phyloP scores from a whole-genome alignment of 1,284 basidiomycete species.

The Tylopilus orsonianus region DNA sequence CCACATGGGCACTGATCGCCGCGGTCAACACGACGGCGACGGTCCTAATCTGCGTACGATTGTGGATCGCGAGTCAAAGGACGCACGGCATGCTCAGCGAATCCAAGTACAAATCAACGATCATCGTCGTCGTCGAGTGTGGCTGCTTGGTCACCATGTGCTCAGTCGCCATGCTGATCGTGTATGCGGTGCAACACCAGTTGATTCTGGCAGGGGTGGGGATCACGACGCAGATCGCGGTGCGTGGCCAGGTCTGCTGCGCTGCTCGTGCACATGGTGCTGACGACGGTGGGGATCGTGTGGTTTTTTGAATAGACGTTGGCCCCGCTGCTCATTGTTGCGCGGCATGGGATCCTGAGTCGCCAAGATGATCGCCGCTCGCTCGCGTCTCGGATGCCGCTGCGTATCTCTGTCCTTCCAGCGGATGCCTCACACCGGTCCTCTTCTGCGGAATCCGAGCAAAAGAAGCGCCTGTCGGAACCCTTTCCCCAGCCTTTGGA shows the following conservation, averaged over 20 bases:
- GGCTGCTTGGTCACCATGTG: conserved; percentile 21
- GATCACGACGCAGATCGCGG: conserved; percentile 22
- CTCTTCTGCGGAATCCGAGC: not conserved
- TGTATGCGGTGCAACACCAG: conserved; percentile 5
- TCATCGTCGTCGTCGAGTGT: conserved; percentile 25
- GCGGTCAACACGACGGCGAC: conserved; percentile 21
- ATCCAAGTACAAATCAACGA: conserved; percentile 19
- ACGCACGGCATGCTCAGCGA: not conserved
- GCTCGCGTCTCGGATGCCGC: conserved; percentile 10
- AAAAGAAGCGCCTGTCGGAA: not conserved
- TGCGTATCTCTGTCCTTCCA: conserved; percentile 15
- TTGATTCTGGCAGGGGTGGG: conserved; percentile 18
- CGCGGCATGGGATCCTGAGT: conserved; percentile 17
- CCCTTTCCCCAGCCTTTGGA: too few relatives aligned
- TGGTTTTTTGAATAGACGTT: conserved; percentile 14
- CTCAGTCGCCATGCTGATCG: conserved; percentile 16
- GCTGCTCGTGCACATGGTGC: too few relatives aligned
- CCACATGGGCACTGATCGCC: conserved; percentile 20
- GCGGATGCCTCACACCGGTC: conserved; percentile 13
- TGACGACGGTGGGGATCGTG: too few relatives aligned
- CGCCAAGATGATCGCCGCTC: not conserved
- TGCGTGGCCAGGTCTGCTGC: too few relatives aligned
- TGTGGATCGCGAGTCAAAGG: conserved; percentile 17
- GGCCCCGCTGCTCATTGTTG: conserved; percentile 26
- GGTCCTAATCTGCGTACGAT: conserved; percentile 16